Conservation (phyloP, 345 rosid species). For the Kandelia obovata region DNA sequence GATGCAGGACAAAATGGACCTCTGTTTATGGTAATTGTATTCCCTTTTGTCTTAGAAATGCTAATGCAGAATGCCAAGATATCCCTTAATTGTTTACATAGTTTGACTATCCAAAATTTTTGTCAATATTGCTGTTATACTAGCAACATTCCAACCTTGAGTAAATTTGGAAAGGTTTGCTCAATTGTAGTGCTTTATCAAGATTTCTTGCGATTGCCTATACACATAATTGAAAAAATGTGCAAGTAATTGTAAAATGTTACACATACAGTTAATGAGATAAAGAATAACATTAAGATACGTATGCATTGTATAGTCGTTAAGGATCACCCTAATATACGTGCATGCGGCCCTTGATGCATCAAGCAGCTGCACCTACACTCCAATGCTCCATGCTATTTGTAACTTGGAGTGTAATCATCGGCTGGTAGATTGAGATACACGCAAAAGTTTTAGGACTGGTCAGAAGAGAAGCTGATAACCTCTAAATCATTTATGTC, state of each 20-base stretch:
- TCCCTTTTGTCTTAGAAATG: constrained; percentile 2
- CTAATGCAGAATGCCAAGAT: neutral
- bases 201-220: neutral
- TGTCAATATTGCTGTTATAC: no score
- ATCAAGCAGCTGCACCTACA: neutral
- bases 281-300: neutral
- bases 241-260: neutral
- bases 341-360: no score
- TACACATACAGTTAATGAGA: neutral
- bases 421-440: neutral
- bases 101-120: neutral
- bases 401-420: neutral
- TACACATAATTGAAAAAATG: no score
- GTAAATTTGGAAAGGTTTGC: neutral
- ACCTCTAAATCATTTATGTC: neutral
- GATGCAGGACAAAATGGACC: constrained; percentile 69
- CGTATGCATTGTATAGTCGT: neutral
- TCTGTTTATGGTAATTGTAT: constrained; percentile 66
- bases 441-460: neutral
- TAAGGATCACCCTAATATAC: neutral
- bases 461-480: neutral
- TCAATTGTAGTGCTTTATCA: neutral
- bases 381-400: neutral
- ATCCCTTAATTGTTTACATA: neutral
- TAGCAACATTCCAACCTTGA: neutral